A percentile compares a stretch with the other conserved stretches of the same genome.
These are phyloP conservation scores for Heritiera littoralis DNA, from an alignment of 345 rosid species.

Conservation along the genomic window DNA sequence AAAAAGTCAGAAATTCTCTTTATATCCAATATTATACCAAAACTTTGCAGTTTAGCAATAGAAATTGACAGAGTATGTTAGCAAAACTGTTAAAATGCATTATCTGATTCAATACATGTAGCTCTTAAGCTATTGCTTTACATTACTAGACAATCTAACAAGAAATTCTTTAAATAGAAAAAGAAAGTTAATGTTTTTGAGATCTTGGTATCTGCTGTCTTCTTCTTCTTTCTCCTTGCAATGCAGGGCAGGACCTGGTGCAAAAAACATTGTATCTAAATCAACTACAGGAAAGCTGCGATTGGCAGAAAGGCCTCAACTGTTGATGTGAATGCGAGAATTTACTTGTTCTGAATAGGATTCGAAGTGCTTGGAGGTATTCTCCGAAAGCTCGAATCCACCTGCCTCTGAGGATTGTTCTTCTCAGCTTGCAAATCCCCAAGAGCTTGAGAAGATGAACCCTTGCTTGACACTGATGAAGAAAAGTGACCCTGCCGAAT, in stretches of 20 bases:
- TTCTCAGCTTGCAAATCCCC: constrained; percentile 40
- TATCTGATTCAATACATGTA: constrained; percentile 18
- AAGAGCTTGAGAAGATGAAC: constrained; percentile 32
- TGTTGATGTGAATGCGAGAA: constrained; percentile 8
- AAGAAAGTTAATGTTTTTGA: constrained; percentile 14
- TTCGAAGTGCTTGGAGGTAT: constrained; percentile 72
- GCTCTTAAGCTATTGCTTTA: constrained; percentile 8
- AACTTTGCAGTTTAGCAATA: background rate
- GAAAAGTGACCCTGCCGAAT: background rate
- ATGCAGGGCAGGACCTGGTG: constrained; percentile 39
- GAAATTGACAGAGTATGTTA: background rate
- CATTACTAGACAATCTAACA: constrained; percentile 9
- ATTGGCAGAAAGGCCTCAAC: constrained; percentile 24
- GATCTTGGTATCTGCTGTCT: constrained; percentile 28
- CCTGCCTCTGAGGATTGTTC: constrained; percentile 42
- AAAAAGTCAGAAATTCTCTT: background rate
- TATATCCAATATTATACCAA: constrained; percentile 3
- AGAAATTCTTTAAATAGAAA: background rate
- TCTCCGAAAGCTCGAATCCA: constrained; percentile 55
- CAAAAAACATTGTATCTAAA: constrained; percentile 20
- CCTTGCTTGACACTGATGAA: constrained; percentile 22
- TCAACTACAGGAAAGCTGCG: constrained; percentile 22
- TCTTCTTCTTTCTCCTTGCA: constrained; percentile 25
- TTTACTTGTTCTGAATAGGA: constrained; percentile 78
- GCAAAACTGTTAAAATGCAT: constrained; percentile 20